Conservation (phyloP, 1,139 yeast genomes). For the Yamadazyma spencermartinsiae region DNA sequence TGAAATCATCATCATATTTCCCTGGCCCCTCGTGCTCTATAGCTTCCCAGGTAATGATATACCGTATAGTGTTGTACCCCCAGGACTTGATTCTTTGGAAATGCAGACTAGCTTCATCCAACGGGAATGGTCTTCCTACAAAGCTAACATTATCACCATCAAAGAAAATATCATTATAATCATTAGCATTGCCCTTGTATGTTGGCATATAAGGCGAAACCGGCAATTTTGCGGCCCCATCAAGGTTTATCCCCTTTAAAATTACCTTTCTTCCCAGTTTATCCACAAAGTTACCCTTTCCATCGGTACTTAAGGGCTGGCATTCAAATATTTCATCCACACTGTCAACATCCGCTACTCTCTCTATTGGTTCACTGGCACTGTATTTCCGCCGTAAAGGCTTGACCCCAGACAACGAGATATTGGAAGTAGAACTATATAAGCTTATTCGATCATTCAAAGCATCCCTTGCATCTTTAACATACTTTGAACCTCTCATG, state of each 20-base stretch:
- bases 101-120: conserved; percentile 71
- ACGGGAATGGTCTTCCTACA: conserved; percentile 78
- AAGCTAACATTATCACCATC: conserved; percentile 75
- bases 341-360: conserved; percentile 9
- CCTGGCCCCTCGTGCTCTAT: conserved; percentile 90
- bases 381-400: conserved; percentile 27
- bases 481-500: conserved; percentile 21
- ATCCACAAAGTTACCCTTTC: conserved; percentile 63
- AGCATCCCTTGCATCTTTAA: conserved; percentile 30
- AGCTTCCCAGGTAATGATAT: conserved; percentile 89
- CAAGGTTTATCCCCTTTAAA: conserved; percentile 81
- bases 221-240: conserved; percentile 77
- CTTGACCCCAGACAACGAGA: conserved; percentile 28
- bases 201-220: conserved; percentile 54
- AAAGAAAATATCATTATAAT: conserved; percentile 50
- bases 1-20: conserved; percentile 72
- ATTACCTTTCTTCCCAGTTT: conserved; percentile 56
- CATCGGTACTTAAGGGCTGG: conserved; percentile 32
- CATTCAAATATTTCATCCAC: conserved; percentile 27
- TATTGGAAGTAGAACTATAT: conserved; percentile 27
- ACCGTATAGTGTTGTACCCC: conserved; percentile 81
- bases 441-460: conserved; percentile 33
- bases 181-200: conserved; percentile 46
- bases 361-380: conserved; percentile 21
- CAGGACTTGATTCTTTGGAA: conserved; percentile 68